phyloP scores from a whole-genome alignment of 345 rosid species.

The Pistacia vera region DNA sequence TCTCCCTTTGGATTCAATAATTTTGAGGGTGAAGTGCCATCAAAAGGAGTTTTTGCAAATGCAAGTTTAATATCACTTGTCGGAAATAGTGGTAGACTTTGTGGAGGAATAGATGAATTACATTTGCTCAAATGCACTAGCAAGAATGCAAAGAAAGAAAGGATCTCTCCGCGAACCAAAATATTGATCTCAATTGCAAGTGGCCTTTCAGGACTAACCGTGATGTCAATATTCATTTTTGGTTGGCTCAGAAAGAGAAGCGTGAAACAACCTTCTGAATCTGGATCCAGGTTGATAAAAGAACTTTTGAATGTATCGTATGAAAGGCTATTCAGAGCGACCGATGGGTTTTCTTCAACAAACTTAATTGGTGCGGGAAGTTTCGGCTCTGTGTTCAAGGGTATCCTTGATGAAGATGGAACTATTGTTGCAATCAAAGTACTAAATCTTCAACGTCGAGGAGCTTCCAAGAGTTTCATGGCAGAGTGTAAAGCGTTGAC shows the following conservation, averaged over 20 bases:
- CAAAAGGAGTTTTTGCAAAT: constrained; percentile 29
- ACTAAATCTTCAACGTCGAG: too few relatives aligned
- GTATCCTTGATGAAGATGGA: background rate
- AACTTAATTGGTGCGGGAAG: background rate
- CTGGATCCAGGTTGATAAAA: background rate
- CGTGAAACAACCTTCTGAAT: background rate
- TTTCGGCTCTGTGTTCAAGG: background rate
- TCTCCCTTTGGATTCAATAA: constrained; percentile 9
- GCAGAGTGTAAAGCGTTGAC: constrained; percentile 18
- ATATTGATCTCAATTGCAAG: background rate
- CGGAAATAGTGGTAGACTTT: constrained; percentile 21
- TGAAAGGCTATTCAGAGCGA: constrained; percentile 8
- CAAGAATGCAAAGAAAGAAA: background rate
- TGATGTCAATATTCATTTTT: background rate
- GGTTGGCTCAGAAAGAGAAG: background rate
- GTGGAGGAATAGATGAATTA: constrained; percentile 26
- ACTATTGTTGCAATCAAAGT: background rate
- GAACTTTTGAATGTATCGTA: background rate
- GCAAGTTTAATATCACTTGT: constrained; percentile 7
- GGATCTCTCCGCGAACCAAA: constrained; percentile 2
- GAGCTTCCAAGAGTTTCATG: constrained; percentile 24
- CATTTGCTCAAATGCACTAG: constrained; percentile 17
- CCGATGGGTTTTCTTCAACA: constrained; percentile 13
- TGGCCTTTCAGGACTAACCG: background rate
- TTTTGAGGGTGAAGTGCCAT: constrained; percentile 28